Conservation (phyloP, 1,284 basidiomycete species). For the Lentinula novae-zelandiae region DNA sequence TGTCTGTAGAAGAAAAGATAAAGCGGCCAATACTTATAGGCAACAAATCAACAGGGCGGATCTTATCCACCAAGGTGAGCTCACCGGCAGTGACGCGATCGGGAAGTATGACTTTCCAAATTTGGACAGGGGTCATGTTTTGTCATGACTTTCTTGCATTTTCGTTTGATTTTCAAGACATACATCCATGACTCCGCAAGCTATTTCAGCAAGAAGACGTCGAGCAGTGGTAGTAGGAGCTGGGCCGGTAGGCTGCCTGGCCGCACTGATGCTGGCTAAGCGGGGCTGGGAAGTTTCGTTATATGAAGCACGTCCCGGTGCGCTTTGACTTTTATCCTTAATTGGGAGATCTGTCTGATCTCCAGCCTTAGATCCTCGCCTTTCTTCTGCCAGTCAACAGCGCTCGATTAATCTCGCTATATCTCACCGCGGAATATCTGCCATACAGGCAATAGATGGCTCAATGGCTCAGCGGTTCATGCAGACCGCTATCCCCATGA, state of each 20-base stretch:
- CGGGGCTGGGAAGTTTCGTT: slow-evolving; percentile 87
- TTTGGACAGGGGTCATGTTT: slow-evolving; percentile 2
- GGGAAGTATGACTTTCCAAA: background rate
- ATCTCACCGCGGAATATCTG: slow-evolving; percentile 88
- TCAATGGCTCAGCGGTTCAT: slow-evolving; percentile 74
- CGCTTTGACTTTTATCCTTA: slow-evolving; percentile 21
- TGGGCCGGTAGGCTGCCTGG: slow-evolving; percentile 93
- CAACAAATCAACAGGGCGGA: background rate
- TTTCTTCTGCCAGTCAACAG: slow-evolving; percentile 58
- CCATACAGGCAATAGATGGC: slow-evolving; percentile 78
- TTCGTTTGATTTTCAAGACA: background rate
- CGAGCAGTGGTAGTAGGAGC: slow-evolving; percentile 75
- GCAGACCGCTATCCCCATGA: slow-evolving; percentile 87
- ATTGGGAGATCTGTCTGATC: slow-evolving; percentile 11
- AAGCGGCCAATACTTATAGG: too few relatives aligned
- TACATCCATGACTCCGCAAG: background rate
- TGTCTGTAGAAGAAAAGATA: slow-evolving; percentile 4
- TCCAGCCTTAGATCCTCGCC: slow-evolving; percentile 57
- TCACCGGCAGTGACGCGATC: background rate
- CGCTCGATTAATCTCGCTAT: slow-evolving; percentile 97
- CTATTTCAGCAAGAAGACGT: background rate
- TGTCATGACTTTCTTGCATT: background rate
- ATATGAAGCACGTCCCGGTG: slow-evolving; percentile 87
- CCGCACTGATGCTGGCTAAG: slow-evolving; percentile 83
- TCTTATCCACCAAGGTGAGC: background rate